phyloP scores from a whole-genome alignment of 139 green algal genomes.

The Axilococcus clingmanii region DNA sequence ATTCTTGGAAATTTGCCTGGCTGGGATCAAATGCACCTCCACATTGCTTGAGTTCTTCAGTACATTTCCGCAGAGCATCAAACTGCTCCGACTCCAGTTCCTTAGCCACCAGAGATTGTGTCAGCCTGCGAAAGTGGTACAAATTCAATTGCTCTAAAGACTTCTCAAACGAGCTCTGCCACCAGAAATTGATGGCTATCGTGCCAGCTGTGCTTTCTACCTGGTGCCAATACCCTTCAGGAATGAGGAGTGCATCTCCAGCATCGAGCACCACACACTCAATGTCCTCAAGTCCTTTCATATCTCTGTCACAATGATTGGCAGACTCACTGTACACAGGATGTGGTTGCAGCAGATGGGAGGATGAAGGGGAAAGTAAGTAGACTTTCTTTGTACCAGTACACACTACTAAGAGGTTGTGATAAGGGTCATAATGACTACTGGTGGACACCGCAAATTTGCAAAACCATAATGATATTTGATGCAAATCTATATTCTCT shows the following conservation, averaged over 20 bases:
- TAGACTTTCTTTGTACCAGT: slow-evolving; percentile 51
- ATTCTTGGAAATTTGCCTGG: too few species aligned
- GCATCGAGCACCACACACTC: slow-evolving; percentile 47
- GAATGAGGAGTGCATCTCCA: slow-evolving; percentile 85
- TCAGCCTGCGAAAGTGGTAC: too few species aligned
- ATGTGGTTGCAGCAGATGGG: slow-evolving; percentile 37
- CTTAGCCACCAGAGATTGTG: too few species aligned
- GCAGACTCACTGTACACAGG: slow-evolving; percentile 32
- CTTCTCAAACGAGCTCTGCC: slow-evolving; percentile 22
- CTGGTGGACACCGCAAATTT: too few species aligned
- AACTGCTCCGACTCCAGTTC: too few species aligned
- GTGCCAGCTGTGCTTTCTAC: slow-evolving; percentile 44
- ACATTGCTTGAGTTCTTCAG: too few species aligned
- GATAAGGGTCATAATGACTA: slow-evolving; percentile 76
- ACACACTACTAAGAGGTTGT: slow-evolving; percentile 67
- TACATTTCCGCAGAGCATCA: too few species aligned
- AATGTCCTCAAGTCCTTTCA: slow-evolving; percentile 22
- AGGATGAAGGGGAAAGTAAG: slow-evolving; percentile 33
- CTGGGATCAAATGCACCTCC: too few species aligned
- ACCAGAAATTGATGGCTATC: slow-evolving; percentile 77
- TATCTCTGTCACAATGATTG: slow-evolving; percentile 68
- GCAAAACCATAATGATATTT: too few species aligned
- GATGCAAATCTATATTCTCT: too few species aligned
- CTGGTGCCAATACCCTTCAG: slow-evolving; percentile 84
- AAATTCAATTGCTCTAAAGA: too few species aligned